Evolutionary conservation across 176 grass and related monocot genomes (phyloP), one percentile per base, ranked within the genome.

Genomic region (Puya raimondii): DNA sequence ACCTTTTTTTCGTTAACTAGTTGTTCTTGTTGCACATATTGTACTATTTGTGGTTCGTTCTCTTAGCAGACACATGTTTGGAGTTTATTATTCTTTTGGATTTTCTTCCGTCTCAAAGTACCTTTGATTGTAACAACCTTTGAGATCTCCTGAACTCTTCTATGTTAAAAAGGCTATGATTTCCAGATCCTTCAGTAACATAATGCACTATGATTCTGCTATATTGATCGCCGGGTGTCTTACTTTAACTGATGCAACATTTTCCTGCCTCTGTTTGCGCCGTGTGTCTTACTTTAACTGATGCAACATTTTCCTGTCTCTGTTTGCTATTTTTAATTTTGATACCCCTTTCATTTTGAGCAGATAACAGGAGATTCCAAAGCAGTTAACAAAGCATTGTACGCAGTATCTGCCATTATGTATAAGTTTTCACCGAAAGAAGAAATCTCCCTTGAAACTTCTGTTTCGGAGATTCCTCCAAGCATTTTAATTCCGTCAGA

Each of bases 401-500:
- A 85, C 73, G 80, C 82, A 42, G 68, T 94, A 76, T 99, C 95
- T 74, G 72, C 90, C 64, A 88, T 99, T 53, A 86, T 99, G 70
- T 99, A 85, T 80, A 99, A 94, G 42, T 84, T 81, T 54, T 72
- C 80, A 74, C 80, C 95, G 25, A 99, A 88, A 72, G 95, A 99
- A 82, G 84, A 67, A 13, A 94, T 99, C 67, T 70, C 86, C 72
- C 84, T 99, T 48, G 87, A 99, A 73, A 83, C 85, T 84, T 84
- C 90, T 69, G 68, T 90, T 79, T 51, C 80, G 69, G 90, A 93
- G 50, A 72, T 72, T 74, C 68, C 74, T 75, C 75, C 89, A 67
- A 85, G 70, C 70, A 94, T 94, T 77, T 80, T 99, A 80, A 76
- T 94, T 76, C 90, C 90, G 63, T 91, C 95, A 57, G 90, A 94